Evolutionary conservation across 1,284 basidiomycete genomes (phyloP).

Genomic region (Thelephora terrestris): DNA sequence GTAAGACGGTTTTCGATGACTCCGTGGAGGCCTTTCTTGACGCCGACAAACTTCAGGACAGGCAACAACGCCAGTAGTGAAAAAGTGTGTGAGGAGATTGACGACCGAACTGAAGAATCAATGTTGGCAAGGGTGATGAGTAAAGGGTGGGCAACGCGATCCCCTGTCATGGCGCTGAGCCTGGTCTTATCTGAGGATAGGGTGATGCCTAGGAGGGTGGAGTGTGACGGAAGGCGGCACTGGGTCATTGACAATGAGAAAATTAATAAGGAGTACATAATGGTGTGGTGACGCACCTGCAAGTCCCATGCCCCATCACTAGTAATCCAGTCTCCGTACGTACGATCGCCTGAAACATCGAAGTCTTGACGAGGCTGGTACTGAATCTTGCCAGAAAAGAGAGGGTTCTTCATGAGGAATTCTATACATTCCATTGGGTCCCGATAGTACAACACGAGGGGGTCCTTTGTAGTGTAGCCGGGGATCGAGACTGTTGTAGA

Average conservation of each 20-base stretch:
- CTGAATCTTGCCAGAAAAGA: background rate
- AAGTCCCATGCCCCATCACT: conserved; percentile 8
- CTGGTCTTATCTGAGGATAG: too few relatives aligned
- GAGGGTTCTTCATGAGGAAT: background rate
- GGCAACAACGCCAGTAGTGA: background rate
- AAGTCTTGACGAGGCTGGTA: background rate
- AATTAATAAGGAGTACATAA: background rate
- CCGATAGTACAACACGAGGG: conserved; percentile 98
- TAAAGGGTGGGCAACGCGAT: background rate
- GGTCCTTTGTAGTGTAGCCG: conserved; percentile 68
- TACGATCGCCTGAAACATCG: background rate
- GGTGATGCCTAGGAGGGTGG: background rate
- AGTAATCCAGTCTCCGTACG: conserved; percentile 8
- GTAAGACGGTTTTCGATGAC: background rate
- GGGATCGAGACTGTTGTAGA: conserved; percentile 28
- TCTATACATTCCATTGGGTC: too few relatives aligned
- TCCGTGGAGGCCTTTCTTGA: background rate
- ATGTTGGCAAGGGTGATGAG: too few relatives aligned
- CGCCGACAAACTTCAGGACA: background rate
- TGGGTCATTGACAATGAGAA: background rate
- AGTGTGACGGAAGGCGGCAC: too few relatives aligned
- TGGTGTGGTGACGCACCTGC: conserved; percentile 6
- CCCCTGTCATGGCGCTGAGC: too few relatives aligned
- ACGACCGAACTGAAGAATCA: too few relatives aligned
- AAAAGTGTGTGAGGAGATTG: too few relatives aligned